Evolutionary conservation across 1,284 basidiomycete species (phyloP).

Genomic region (Naganishia sp.): DNA sequence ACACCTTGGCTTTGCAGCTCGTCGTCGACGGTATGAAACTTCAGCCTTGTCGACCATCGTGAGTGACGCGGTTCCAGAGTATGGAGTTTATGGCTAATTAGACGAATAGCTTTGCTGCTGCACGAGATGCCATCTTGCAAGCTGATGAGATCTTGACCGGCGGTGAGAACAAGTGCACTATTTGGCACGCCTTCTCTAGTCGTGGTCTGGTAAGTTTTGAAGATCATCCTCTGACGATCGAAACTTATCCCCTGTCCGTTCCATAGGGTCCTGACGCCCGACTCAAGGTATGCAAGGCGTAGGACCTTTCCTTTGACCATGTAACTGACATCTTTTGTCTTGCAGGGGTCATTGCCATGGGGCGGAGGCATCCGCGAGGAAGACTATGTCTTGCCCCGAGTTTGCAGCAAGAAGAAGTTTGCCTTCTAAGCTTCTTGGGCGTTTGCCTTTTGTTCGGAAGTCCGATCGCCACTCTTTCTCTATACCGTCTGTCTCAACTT

Average conservation of each 20-base stretch:
- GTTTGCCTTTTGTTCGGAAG: too few species aligned
- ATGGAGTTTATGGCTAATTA: not conserved
- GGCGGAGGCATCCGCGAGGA: conserved; percentile 72
- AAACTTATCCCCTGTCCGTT: not conserved
- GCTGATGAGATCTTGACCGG: conserved; percentile 89
- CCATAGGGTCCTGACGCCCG: conserved; percentile 25
- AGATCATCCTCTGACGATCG: too few species aligned
- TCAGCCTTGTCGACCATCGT: conserved; percentile 80
- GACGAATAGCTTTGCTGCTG: conserved; percentile 70
- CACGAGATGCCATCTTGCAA: conserved; percentile 87
- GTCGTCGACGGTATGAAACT: conserved; percentile 91
- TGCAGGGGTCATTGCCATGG: conserved; percentile 81
- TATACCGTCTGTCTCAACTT: too few species aligned
- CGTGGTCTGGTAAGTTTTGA: conserved; percentile 63
- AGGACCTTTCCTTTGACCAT: not conserved
- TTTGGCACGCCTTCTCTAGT: conserved; percentile 82
- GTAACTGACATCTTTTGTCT: not conserved
- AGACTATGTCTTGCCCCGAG: conserved; percentile 55
- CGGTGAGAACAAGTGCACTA: conserved; percentile 85
- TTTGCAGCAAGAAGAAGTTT: conserved; percentile 45
- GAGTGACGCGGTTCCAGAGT: conserved; percentile 14
- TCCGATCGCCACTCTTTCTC: not conserved
- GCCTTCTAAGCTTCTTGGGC: not conserved
- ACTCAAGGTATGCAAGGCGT: conserved; percentile 27
- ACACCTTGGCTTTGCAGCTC: conserved; percentile 82